A percentile compares a stretch with the other conserved stretches of the same genome.
phyloP scores from a whole-genome alignment of 176 grass and related monocot genomes.

The Pontederia crassipes region DNA sequence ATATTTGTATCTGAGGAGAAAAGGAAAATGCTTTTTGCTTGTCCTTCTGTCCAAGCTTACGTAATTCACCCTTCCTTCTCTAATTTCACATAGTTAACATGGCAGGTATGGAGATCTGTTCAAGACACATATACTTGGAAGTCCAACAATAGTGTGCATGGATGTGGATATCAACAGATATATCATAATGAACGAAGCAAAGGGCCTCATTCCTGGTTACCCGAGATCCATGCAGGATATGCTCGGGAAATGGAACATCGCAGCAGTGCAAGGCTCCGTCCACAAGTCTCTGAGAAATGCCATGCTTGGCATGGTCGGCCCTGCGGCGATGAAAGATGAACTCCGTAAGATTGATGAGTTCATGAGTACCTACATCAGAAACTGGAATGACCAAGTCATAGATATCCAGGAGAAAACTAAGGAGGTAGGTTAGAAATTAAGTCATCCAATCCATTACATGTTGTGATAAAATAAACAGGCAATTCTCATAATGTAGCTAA shows the following conservation, averaged over 20 bases:
- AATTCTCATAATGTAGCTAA: too few species aligned
- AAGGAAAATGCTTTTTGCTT: too few species aligned
- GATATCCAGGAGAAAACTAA: conserved; percentile 22
- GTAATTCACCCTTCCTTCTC: too few species aligned
- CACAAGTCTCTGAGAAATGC: conserved; percentile 14
- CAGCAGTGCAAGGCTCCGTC: conserved; percentile 11
- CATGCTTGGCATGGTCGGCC: conserved; percentile 11
- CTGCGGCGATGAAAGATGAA: conserved; percentile 16
- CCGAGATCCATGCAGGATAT: conserved; percentile 9
- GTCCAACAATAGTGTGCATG: conserved; percentile 13
- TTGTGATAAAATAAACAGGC: too few species aligned
- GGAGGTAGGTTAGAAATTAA: conserved; percentile 1
- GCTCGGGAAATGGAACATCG: conserved; percentile 16
- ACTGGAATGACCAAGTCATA: conserved; percentile 7
- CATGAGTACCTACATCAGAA: conserved; percentile 1
- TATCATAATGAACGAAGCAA: conserved; percentile 13
- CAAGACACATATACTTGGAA: conserved; percentile 17
- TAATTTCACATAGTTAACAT: neutral
- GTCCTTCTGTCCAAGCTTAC: too few species aligned
- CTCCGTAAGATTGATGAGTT: conserved; percentile 16
- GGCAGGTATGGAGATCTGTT: conserved; percentile 15
- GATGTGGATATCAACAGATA: conserved; percentile 7
- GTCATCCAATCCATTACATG: neutral
- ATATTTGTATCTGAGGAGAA: too few species aligned
- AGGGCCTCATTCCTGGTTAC: conserved; percentile 17